phyloP scores from a whole-genome alignment of 106 monocot species.

The Posidonia australis region DNA sequence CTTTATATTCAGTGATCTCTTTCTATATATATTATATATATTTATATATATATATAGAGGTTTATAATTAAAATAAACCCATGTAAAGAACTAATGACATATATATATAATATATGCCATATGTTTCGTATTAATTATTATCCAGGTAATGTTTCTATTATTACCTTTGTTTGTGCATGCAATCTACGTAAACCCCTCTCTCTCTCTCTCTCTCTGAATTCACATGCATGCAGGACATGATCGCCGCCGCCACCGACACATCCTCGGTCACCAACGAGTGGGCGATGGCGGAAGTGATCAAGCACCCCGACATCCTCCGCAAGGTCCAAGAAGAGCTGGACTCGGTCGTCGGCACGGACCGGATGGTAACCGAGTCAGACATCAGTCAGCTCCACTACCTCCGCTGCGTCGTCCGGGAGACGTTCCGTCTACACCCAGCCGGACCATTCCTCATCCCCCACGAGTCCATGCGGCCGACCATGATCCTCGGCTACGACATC shows the following conservation, averaged over 20 bases:
- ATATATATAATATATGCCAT: too few relatives aligned
- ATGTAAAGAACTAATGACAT: too few relatives aligned
- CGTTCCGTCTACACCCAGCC: constrained; percentile 87
- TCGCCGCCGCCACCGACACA: constrained; percentile 78
- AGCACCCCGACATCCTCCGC: constrained; percentile 44
- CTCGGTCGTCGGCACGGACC: constrained; percentile 37
- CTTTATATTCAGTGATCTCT: too few relatives aligned
- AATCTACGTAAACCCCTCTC: too few relatives aligned
- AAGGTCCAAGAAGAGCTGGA: constrained; percentile 76
- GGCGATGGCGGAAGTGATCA: constrained; percentile 80
- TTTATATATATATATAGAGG: too few relatives aligned
- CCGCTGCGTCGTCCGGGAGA: constrained; percentile 77
- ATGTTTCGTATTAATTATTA: too few relatives aligned
- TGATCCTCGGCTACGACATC: constrained; percentile 56
- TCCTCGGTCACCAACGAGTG: constrained; percentile 79
- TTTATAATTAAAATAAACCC: too few relatives aligned
- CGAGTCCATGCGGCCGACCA: constrained; percentile 48
- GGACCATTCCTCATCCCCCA: constrained; percentile 92
- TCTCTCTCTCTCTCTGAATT: too few relatives aligned
- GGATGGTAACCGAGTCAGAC: constrained; percentile 57
- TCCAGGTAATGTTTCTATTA: too few relatives aligned
- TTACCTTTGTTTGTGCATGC: too few relatives aligned
- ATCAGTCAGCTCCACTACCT: constrained; percentile 60
- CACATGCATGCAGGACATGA: constrained; percentile 60
- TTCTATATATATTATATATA: too few relatives aligned